A percentile compares a stretch with the other conserved stretches of the same genome.
Evolutionary conservation across 164 flowering plant species (phyloP).

Genomic region (Aristolochia fimbriata): DNA sequence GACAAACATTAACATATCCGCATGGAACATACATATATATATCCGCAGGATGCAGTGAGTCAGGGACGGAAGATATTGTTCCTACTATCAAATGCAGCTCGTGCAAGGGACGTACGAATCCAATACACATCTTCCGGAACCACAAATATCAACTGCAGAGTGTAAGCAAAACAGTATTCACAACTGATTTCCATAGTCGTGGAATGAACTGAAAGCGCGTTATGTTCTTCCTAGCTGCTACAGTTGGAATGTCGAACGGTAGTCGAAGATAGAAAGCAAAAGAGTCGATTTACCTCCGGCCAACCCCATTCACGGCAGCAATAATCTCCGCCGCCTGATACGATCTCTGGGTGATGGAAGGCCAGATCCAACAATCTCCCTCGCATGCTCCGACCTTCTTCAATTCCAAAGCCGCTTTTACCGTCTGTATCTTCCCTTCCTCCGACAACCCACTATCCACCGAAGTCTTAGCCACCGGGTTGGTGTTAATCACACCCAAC

Average conservation of each 20-base stretch:
- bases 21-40: neutral
- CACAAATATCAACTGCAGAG: too few species aligned
- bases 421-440: slow-evolving; percentile 67
- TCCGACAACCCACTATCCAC: slow-evolving; percentile 75
- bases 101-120: too few species aligned
- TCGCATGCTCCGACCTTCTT: slow-evolving; percentile 77
- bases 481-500: slow-evolving; percentile 71
- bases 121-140: too few species aligned
- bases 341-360: slow-evolving; percentile 94
- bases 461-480: slow-evolving; percentile 90
- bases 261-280: too few species aligned
- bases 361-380: slow-evolving; percentile 87
- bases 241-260: too few species aligned
- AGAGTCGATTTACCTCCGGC: slow-evolving; percentile 38
- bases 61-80: neutral
- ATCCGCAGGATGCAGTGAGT: neutral
- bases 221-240: too few species aligned
- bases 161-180: too few species aligned
- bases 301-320: slow-evolving; percentile 59
- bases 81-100: neutral
- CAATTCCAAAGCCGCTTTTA: slow-evolving; percentile 56
- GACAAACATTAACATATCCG: neutral
- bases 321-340: slow-evolving; percentile 92
- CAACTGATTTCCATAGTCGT: too few species aligned
- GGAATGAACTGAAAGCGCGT: too few species aligned